phyloP scores from a whole-genome alignment of 1,284 basidiomycete species.

The Cryptococcus sp. region DNA sequence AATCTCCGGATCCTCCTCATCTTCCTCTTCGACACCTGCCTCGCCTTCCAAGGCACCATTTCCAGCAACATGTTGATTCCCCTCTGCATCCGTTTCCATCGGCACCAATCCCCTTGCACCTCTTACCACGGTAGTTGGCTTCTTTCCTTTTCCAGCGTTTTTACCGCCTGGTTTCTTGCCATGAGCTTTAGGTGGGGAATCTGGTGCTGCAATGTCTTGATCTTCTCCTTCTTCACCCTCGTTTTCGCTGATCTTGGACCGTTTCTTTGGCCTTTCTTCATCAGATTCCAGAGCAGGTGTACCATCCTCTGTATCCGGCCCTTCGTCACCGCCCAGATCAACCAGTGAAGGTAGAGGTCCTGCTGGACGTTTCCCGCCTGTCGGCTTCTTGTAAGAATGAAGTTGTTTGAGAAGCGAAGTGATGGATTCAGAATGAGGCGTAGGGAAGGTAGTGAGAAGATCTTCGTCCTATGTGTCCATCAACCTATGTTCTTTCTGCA shows the following conservation, averaged over 20 bases:
- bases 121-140: constrained; percentile 34
- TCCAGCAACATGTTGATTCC: constrained; percentile 21
- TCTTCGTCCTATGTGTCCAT: constrained; percentile 59
- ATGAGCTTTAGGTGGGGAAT: constrained; percentile 5
- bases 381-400: constrained; percentile 44
- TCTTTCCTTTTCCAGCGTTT: constrained; percentile 27
- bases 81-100: constrained; percentile 32
- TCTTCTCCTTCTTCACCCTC: constrained; percentile 8
- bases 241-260: constrained; percentile 1
- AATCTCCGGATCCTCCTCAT: constrained; percentile 31
- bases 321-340: constrained; percentile 18
- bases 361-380: constrained; percentile 35
- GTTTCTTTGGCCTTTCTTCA: constrained; percentile 24
- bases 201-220: background rate
- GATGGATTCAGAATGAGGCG: constrained; percentile 59
- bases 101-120: constrained; percentile 31
- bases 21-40: constrained; percentile 21
- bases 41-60: constrained; percentile 8
- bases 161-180: constrained; percentile 19
- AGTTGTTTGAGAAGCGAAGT: constrained; percentile 69
- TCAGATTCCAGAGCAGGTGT: constrained; percentile 9
- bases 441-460: constrained; percentile 71
- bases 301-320: constrained; percentile 8
- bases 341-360: constrained; percentile 21
- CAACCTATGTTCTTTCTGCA: background rate